phyloP scores from a whole-genome alignment of 257 asterid genomes.

The Solanum rostratum region DNA sequence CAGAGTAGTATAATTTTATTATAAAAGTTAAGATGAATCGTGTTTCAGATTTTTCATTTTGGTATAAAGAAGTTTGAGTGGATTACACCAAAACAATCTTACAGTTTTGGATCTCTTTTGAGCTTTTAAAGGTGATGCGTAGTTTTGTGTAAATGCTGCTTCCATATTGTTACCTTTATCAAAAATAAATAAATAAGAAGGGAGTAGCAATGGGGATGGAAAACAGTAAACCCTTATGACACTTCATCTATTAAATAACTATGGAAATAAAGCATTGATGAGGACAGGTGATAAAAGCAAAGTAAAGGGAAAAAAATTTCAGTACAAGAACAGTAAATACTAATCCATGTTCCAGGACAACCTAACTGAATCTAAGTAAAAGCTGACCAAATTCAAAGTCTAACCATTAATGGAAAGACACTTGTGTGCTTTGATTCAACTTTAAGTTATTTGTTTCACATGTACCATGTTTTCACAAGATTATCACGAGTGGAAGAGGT shows the following conservation, averaged over 20 bases:
- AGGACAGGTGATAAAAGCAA: neutral
- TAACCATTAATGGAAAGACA: neutral
- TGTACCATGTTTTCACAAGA: neutral
- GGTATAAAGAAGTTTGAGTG: neutral
- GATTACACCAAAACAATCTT: neutral
- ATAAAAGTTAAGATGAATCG: neutral
- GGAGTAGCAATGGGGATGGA: neutral
- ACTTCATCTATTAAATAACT: neutral
- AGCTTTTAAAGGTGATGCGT: neutral
- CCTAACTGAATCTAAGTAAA: neutral
- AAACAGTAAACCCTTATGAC: neutral
- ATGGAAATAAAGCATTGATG: neutral
- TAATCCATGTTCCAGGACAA: neutral
- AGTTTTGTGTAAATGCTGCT: neutral
- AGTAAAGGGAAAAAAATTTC: neutral
- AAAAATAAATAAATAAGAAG: neutral
- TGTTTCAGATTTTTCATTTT: neutral
- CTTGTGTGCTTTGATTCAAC: neutral
- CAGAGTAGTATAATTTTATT: neutral
- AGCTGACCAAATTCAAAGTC: neutral
- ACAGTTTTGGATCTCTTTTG: neutral
- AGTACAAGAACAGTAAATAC: neutral
- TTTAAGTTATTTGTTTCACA: neutral
- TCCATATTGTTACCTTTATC: neutral
- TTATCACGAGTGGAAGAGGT: neutral